These are phyloP conservation scores for Pogostemon cablin DNA, from an alignment of 257 asterid species.

Conservation along the genomic window DNA sequence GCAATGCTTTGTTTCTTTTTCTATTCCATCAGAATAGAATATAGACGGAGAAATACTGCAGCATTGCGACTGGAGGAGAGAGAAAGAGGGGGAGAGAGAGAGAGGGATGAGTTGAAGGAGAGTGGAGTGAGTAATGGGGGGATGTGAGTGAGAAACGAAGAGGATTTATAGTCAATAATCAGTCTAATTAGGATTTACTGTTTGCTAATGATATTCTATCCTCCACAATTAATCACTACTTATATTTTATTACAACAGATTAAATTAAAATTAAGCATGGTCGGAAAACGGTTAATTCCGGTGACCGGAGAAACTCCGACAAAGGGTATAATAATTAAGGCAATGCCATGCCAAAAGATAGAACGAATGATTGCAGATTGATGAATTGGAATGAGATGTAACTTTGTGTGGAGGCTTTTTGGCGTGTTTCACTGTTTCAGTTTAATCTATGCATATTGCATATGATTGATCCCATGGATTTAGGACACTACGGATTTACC, in stretches of 20 bases:
- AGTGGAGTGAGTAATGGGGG: constrained; percentile 16
- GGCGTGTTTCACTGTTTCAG: constrained; percentile 36
- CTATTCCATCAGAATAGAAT: constrained; percentile 37
- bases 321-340: constrained; percentile 17
- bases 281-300: neutral
- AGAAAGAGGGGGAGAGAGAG: constrained; percentile 11
- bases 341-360: constrained; percentile 32
- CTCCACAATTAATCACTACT: neutral
- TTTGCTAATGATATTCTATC: neutral
- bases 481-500: constrained; percentile 19
- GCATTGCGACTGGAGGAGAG: constrained; percentile 38
- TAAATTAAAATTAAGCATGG: neutral
- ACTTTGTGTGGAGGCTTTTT: constrained; percentile 34
- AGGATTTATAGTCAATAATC: constrained; percentile 55
- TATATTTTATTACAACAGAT: too few species aligned
- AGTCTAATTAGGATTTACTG: constrained; percentile 17
- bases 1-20: constrained; percentile 36
- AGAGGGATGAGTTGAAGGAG: constrained; percentile 4
- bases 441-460: constrained; percentile 1
- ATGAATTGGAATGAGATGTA: constrained; percentile 34
- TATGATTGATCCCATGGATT: constrained; percentile 9
- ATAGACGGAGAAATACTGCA: constrained; percentile 40
- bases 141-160: constrained; percentile 37
- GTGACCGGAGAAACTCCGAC: neutral
- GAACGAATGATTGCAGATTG: constrained; percentile 40